Evolutionary conservation across 768 basidiomycete species (phyloP).

Genomic region (Mycena indigotica): DNA sequence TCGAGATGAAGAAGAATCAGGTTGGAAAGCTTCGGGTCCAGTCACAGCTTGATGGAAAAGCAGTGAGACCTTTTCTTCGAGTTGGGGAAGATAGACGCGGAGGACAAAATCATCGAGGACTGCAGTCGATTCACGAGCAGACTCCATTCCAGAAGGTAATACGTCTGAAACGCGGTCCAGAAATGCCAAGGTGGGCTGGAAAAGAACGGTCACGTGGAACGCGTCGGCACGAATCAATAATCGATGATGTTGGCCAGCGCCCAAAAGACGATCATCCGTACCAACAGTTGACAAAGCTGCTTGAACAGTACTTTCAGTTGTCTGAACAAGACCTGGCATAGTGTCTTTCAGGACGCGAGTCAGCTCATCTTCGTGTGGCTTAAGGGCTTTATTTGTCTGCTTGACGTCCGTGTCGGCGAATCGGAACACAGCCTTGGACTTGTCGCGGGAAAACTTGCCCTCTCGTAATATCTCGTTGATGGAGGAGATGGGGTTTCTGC

Average conservation of each 20-base stretch:
- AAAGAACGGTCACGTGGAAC: constrained; percentile 93
- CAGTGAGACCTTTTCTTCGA: constrained; percentile 90
- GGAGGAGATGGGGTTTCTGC: constrained; percentile 86
- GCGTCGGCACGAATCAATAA: constrained; percentile 87
- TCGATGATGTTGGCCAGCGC: constrained; percentile 78
- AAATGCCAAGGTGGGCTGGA: constrained; percentile 89
- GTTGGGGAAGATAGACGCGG: constrained; percentile 88
- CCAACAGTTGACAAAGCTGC: constrained; percentile 60
- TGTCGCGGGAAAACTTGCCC: constrained; percentile 78
- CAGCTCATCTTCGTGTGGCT: constrained; percentile 81
- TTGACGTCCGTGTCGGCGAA: constrained; percentile 90
- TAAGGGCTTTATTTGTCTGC: constrained; percentile 64
- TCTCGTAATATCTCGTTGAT: constrained; percentile 93
- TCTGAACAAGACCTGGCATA: constrained; percentile 89
- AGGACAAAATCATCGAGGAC: constrained; percentile 92
- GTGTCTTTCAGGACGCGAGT: constrained; percentile 83
- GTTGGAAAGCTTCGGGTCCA: constrained; percentile 83
- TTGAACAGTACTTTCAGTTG: constrained; percentile 64
- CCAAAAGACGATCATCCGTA: constrained; percentile 73
- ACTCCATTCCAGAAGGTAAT: constrained; percentile 73
- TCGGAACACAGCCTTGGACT: constrained; percentile 81
- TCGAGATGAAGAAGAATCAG: constrained; percentile 67
- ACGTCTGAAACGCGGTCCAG: constrained; percentile 70
- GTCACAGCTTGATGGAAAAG: constrained; percentile 86
- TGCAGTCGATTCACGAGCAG: constrained; percentile 63